Conservation (phyloP, 768 basidiomycete genomes). For the Boletus sensibilis region DNA sequence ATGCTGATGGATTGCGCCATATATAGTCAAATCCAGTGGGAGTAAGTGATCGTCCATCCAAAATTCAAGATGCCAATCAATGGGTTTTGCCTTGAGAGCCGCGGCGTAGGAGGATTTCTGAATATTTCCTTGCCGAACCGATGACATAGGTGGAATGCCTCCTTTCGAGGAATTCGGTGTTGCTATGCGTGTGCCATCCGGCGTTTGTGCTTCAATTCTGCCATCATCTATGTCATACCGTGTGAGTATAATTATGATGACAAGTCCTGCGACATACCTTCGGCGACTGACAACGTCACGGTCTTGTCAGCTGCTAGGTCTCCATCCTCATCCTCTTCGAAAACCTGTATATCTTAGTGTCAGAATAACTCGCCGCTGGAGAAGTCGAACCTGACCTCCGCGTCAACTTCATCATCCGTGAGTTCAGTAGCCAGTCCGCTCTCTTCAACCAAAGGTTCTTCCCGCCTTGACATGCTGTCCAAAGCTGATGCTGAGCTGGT, state of each 20-base stretch:
- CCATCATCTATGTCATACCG: slow-evolving; percentile 64
- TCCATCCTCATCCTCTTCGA: slow-evolving; percentile 82
- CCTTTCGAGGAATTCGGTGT: slow-evolving; percentile 71
- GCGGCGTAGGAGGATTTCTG: slow-evolving; percentile 82
- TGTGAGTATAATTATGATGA: slow-evolving; percentile 5
- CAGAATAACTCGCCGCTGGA: slow-evolving; percentile 3
- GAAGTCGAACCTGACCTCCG: slow-evolving; percentile 46
- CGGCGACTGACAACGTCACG: slow-evolving; percentile 76
- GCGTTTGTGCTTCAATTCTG: slow-evolving; percentile 94
- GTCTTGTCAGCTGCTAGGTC: slow-evolving; percentile 79
- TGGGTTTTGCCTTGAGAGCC: slow-evolving; percentile 88
- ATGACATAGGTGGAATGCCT: slow-evolving; percentile 37
- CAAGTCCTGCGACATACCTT: slow-evolving; percentile 49
- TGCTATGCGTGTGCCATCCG: slow-evolving; percentile 90
- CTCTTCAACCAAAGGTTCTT: slow-evolving; percentile 60
- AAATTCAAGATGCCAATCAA: slow-evolving; percentile 97
- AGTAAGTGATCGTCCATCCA: slow-evolving; percentile 86
- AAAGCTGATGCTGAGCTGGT: slow-evolving; percentile 32
- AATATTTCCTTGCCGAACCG: slow-evolving; percentile 33
- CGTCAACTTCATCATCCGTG: slow-evolving; percentile 83
- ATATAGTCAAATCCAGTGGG: slow-evolving; percentile 88
- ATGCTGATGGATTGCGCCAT: slow-evolving; percentile 93
- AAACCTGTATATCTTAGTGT: slow-evolving; percentile 47
- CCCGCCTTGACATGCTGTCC: slow-evolving; percentile 19
- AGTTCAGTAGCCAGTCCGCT: slow-evolving; percentile 71